phyloP scores from a whole-genome alignment of 805 yeast genomes.

The Suhomyces sp. region DNA sequence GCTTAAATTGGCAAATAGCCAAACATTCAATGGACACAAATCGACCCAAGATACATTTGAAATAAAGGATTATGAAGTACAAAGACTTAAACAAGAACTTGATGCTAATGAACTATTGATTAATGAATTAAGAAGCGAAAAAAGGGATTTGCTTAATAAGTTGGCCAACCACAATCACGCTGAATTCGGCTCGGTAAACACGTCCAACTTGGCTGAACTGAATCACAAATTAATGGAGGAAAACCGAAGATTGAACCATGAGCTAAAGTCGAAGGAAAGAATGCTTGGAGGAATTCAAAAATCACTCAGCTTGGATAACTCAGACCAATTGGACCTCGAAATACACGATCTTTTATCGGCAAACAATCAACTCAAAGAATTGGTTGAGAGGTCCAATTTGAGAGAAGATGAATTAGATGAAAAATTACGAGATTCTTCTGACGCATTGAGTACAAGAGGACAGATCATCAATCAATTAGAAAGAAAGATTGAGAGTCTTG shows the following conservation, averaged over 20 bases:
- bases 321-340: conserved; percentile 9
- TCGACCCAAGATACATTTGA: not conserved
- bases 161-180: conserved; percentile 3
- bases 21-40: not conserved
- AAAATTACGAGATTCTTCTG: not conserved
- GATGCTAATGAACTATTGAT: conserved; percentile 6
- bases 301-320: conserved; percentile 5
- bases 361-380: conserved; percentile 11
- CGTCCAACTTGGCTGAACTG: conserved; percentile 4
- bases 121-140: conserved; percentile 6
- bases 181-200: too few species aligned
- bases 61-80: not conserved
- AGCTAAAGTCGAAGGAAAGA: conserved; percentile 4
- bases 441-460: conserved; percentile 1
- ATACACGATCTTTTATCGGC: conserved; percentile 11
- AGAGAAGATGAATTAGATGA: conserved; percentile 6
- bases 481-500: conserved; percentile 5
- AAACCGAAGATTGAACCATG: conserved; percentile 5
- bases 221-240: conserved; percentile 8
- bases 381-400: conserved; percentile 7
- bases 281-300: conserved; percentile 6
- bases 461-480: conserved; percentile 6
- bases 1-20: not conserved
- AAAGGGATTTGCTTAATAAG: conserved; percentile 5
- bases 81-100: conserved; percentile 3